Conservation (phyloP, 139 green algal genomes). For the Zygnema cylindricum region DNA sequence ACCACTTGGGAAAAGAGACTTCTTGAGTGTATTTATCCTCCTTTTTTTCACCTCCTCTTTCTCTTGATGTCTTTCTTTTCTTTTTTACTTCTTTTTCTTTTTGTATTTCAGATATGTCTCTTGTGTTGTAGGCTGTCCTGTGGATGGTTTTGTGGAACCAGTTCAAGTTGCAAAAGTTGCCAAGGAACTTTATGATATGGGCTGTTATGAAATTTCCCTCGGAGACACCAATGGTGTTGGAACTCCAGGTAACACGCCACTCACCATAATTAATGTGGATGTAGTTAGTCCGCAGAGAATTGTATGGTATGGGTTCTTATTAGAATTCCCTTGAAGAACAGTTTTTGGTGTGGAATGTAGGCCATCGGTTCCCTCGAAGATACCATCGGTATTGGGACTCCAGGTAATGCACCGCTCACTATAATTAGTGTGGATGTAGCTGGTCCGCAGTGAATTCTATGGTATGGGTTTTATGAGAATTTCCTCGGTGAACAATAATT, state of each 20-base stretch:
- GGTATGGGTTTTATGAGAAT: too few relatives aligned
- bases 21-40: background rate
- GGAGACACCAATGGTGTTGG: conserved; percentile 90
- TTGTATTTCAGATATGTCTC: conserved; percentile 77
- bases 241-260: conserved; percentile 66
- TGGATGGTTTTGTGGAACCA: conserved; percentile 61
- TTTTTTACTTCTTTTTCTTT: background rate
- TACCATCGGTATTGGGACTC: conserved; percentile 88
- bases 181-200: conserved; percentile 78
- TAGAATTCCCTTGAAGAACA: too few relatives aligned
- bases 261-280: too few relatives aligned
- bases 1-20: background rate
- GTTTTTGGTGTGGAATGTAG: too few relatives aligned
- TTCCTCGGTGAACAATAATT: too few relatives aligned
- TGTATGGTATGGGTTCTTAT: too few relatives aligned
- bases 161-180: conserved; percentile 77
- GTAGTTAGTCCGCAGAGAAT: too few relatives aligned
- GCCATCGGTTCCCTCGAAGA: conserved; percentile 89
- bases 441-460: too few relatives aligned
- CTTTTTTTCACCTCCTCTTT: background rate
- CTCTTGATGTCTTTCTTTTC: too few relatives aligned
- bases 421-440: too few relatives aligned
- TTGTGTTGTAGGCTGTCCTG: conserved; percentile 84
- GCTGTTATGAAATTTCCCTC: conserved; percentile 93
- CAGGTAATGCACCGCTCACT: too few relatives aligned